Percentiles rank a stretch among this genome's conserved stretches.
Conservation (phyloP, 345 rosid species). For the Hypericum androsaemum region DNA sequence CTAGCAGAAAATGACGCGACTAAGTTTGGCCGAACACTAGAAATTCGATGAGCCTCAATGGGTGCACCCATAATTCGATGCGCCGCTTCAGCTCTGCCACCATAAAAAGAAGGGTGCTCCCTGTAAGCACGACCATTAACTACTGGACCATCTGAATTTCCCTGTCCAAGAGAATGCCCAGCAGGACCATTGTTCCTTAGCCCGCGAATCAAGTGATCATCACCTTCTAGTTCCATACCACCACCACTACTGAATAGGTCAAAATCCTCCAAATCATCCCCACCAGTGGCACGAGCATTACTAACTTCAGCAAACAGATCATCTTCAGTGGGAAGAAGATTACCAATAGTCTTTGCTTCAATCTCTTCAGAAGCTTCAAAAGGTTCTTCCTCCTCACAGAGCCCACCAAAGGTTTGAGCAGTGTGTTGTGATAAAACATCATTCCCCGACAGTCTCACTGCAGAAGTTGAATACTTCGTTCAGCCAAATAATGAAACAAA, state of each 20-base stretch:
- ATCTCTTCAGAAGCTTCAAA: constrained; percentile 68
- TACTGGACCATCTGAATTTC: constrained; percentile 6
- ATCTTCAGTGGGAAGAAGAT: constrained; percentile 91
- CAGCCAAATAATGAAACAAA: too few relatives aligned
- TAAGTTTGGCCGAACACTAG: constrained; percentile 1
- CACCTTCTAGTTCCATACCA: constrained; percentile 83
- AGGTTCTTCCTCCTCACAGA: constrained; percentile 55
- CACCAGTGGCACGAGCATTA: constrained; percentile 38
- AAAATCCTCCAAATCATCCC: constrained; percentile 61
- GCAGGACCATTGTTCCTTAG: too few relatives aligned
- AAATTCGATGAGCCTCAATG: constrained; percentile 15
- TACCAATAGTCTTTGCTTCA: constrained; percentile 83
- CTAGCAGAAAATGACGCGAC: neutral
- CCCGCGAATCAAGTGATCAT: constrained; percentile 7
- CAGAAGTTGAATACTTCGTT: constrained; percentile 14
- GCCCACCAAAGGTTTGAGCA: constrained; percentile 32
- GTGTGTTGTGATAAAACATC: constrained; percentile 34
- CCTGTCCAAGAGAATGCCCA: constrained; percentile 23
- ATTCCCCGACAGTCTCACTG: constrained; percentile 54
- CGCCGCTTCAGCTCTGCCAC: neutral
- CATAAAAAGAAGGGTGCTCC: constrained; percentile 41
- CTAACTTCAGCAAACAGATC: constrained; percentile 79
- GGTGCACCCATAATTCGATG: constrained; percentile 9
- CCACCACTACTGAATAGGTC: constrained; percentile 88
- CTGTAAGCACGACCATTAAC: constrained; percentile 51